Evolutionary conservation across 2,329 filamentous ascomycete species (phyloP), one percentile per base, ranked within the genome.

Genomic region (Colletotrichum sp.): DNA sequence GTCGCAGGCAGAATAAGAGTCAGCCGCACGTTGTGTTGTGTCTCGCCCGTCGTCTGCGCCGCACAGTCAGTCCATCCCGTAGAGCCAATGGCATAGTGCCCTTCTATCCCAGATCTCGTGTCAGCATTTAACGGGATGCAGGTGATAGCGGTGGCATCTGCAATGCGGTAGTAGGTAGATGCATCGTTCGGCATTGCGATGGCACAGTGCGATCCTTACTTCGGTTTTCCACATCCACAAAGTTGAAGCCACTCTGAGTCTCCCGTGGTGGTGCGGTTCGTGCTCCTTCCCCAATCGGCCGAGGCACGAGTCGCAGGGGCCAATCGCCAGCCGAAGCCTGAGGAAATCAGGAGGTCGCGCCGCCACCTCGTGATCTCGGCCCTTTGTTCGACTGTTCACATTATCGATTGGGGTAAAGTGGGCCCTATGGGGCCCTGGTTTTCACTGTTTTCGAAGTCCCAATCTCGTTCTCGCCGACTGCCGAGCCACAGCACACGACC

Each of bases 341-440:
- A 30, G n/a, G 16, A 18, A 28, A 39, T 5, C 10, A 55, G 62
- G 24, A 60, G n/a, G 21, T 52, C 44, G 10, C 13, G n/a, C 62
- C 44, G 69, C 24, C 69, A 67, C 49, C 62, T 72, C 69, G 62
- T 72, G 69, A 59, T 59, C 62, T 67, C 16, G 26, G n/a, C 13
- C 6, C 18, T 8, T 13, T 12, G 44, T 52, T 52, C n/a, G 1
- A 1, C 0, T 52, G 44, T 52, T 24, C 24, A 24, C 24, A 24
- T 26, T 67, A 60, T 72, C 69, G 62, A 67, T 67, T 67, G 62
- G 62, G 49, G 69, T 67, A 72, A 57, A 67, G 69, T 72, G 69
- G 36, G 1, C 0, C 34, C 0, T 39, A 16, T 9, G 21, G 34
- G 8, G 24, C 24, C 10, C 44, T 44, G 36, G 55, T 10, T 60